Base-by-base conservation (phyloP, 1,284 basidiomycete species). In the Hymenochaete sp. region DNA sequence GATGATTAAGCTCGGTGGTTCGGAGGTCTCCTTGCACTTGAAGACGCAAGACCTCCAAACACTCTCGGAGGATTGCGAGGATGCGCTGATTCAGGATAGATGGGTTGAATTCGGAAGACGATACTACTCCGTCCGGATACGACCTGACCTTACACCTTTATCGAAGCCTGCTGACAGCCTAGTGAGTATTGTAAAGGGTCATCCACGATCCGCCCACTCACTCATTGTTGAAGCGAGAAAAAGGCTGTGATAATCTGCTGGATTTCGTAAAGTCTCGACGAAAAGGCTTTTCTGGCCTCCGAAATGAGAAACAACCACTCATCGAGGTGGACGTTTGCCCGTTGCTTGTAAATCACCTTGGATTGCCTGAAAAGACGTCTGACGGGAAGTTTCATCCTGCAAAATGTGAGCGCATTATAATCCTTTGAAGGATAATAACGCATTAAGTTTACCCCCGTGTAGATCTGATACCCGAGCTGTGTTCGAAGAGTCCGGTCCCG, bases 381-480 rank as follows among this genome's bases (percentile, higher is more conserved):
- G n/a, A n/a, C n/a, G 5, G 8, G 6, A 57, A 59, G 31, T 73
- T 67, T 52, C 56, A 59, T 3, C 63, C 69, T 10, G 67, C 73
- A 6, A 83, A 80, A 64, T 81, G 83, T 68, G 50, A 32, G 61
- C 53, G 16, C 26, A 6, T n/a, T 40, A n/a, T 35, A 7, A 28
- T 38, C 14, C 35, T 22, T 19, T 29, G 18, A 1, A n/a, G 7
- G 21, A 18, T 26, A 38, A 25, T 40, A 33, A 9, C 38, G 36
- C 33, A 49, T 42, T 27, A 11, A 41, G 19, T 44, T 31, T 24
- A 37, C 38, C 8, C 18, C 18, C n/a, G 42, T 18, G 18, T 49
- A 86, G 85, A 82, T 58, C 66, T 87, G 40, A 83, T 89, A 49
- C 85, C 86, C 13, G 85, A 89, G 57, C 64, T 87, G 9, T 84